These are phyloP conservation scores for Pseudogymnoascus sp. DNA, from an alignment of 2,329 filamentous ascomycete genomes.

Conservation along the genomic window DNA sequence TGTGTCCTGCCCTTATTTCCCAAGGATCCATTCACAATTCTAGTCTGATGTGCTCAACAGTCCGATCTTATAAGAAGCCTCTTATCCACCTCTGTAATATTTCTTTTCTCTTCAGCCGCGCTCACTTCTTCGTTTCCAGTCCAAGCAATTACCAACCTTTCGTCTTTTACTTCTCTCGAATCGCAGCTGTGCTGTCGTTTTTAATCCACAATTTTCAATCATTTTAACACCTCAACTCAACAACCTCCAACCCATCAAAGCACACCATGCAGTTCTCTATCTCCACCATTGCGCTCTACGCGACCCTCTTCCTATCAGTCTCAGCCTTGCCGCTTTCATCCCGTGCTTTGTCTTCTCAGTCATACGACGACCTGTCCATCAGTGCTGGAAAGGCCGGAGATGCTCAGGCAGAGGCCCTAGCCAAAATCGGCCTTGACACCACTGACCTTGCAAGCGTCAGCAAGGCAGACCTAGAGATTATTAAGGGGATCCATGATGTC, in stretches of 20 bases:
- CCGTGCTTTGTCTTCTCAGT: slow-evolving; percentile 26
- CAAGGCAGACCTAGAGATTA: slow-evolving; percentile 39
- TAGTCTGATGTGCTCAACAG: background rate
- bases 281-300: slow-evolving; percentile 3
- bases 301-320: background rate
- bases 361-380: slow-evolving; percentile 42
- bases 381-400: slow-evolving; percentile 39
- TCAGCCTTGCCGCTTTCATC: slow-evolving; percentile 11
- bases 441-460: slow-evolving; percentile 38
- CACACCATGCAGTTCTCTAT: slow-evolving; percentile 2
- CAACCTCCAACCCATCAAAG: background rate
- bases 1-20: background rate
- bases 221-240: background rate
- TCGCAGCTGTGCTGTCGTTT: slow-evolving; percentile 1
- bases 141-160: background rate
- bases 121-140: slow-evolving; percentile 19
- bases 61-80: slow-evolving; percentile 14
- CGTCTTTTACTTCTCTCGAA: background rate
- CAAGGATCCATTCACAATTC: background rate
- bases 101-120: slow-evolving; percentile 17
- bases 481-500: slow-evolving; percentile 44
- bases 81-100: background rate
- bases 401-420: slow-evolving; percentile 36
- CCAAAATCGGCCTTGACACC: slow-evolving; percentile 35
- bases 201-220: background rate